phyloP scores from a whole-genome alignment of 2,329 filamentous ascomycete genomes.

The Alternaria gansuensis region DNA sequence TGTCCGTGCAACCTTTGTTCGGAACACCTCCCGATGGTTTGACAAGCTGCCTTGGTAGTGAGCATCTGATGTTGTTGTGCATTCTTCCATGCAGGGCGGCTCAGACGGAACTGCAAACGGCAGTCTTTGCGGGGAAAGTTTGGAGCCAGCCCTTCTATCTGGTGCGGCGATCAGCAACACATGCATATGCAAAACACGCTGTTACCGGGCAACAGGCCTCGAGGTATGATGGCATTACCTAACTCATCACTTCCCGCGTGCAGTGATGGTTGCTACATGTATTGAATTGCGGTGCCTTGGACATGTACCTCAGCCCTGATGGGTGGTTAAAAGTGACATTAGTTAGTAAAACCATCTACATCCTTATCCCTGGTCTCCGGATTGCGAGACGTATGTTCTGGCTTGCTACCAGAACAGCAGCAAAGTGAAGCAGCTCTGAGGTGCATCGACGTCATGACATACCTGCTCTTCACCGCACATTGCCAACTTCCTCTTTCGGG shows the following conservation, averaged over 20 bases:
- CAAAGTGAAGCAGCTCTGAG: not conserved
- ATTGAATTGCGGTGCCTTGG: not conserved
- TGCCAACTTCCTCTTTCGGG: conserved; percentile 9
- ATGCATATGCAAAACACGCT: conserved; percentile 6
- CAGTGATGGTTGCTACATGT: conserved; percentile 6
- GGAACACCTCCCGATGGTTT: not conserved
- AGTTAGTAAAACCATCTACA: not conserved
- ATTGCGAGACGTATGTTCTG: not conserved
- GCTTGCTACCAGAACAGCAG: not conserved
- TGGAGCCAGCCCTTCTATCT: not conserved
- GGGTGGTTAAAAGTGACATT: conserved; percentile 4
- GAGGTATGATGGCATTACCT: conserved; percentile 10
- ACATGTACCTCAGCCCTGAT: not conserved
- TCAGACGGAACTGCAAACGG: not conserved
- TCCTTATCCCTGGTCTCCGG: not conserved
- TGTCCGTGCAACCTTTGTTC: not conserved
- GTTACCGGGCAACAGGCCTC: conserved; percentile 10
- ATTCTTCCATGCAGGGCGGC: conserved; percentile 8
- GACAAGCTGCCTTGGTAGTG: not conserved
- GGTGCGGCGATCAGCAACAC: conserved; percentile 11
- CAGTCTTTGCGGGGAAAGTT: conserved; percentile 5
- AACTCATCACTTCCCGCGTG: conserved; percentile 1
- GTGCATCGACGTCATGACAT: conserved; percentile 4
- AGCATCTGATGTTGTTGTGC: conserved; percentile 11
- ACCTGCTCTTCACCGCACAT: conserved; percentile 7